Conservation (phyloP, 345 rosid species). For the Barbarea vulgaris region DNA sequence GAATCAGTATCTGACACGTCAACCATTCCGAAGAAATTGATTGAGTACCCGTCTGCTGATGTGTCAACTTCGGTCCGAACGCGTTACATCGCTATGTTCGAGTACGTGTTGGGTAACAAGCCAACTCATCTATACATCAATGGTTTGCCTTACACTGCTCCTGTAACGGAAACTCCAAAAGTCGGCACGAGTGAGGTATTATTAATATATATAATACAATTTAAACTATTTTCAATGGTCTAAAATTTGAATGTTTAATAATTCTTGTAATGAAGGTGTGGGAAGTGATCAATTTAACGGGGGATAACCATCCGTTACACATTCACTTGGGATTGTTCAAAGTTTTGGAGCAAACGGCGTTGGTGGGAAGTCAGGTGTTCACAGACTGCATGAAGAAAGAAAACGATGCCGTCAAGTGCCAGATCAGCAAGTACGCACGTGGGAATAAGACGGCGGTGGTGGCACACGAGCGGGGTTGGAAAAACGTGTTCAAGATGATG, state of each 20-base stretch:
- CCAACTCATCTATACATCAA: conserved; percentile 83
- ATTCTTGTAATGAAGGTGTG: conserved; percentile 66
- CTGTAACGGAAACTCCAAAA: conserved; percentile 65
- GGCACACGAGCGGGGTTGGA: conserved; percentile 86
- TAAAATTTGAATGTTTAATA: neutral
- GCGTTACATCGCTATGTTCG: conserved; percentile 77
- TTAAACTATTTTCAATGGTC: neutral
- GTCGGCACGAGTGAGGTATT: conserved; percentile 66
- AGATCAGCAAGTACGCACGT: conserved; percentile 51
- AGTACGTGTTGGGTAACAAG: conserved; percentile 60
- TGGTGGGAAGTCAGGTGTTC: conserved; percentile 49
- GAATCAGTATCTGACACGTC: conserved; percentile 51
- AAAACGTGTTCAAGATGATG: conserved; percentile 83
- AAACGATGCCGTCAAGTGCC: conserved; percentile 67
- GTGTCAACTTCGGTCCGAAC: conserved; percentile 48
- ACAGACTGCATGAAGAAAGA: conserved; percentile 60
- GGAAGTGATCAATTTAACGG: conserved; percentile 87
- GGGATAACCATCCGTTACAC: conserved; percentile 87
- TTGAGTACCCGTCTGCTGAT: conserved; percentile 54
- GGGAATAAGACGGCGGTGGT: conserved; percentile 54
- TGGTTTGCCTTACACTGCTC: conserved; percentile 58
- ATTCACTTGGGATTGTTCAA: conserved; percentile 78
- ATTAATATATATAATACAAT: too few relatives aligned
- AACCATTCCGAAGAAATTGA: conserved; percentile 49
- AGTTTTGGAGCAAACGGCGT: conserved; percentile 67